Evolutionary conservation across 2,329 filamentous ascomycete species (phyloP), one percentile per base, ranked within the genome.

Genomic region (Penicillium sp.): DNA sequence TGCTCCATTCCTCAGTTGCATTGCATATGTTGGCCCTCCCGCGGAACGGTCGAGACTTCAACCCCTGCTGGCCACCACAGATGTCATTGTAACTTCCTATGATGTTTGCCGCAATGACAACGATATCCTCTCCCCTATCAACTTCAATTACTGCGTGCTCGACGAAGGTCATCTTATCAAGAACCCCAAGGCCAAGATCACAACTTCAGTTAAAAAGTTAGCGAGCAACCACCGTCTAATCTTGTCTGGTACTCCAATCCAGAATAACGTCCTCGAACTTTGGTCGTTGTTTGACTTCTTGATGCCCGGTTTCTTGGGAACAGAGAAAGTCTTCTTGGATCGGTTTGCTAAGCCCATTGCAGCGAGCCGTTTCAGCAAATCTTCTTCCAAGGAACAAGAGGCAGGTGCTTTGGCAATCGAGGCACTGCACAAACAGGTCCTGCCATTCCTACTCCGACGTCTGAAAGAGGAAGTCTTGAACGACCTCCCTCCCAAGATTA

Each of bases 221-320:
- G 78, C 86, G 7, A 96, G 92, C 72, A 97, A 99, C 67, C 96
- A 99, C 72, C 89, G 94, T 21, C 83, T 99, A 49, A 99, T 99
- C 65, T 84, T 99, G 5, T 99, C 94, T 0, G 94, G 94, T 41
- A 99, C 94, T 1, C 94, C 94, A 0, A 97, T 97, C 64, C 93
- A 97, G 74, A 97, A 97, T 75, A 97, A 97, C 65, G 93, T 99
- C 2, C 78, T 99, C 49, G 93, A 99, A 73, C 81, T 99, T 4
- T 99, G 93, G 93, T 97, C 93, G 0, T 82, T 99, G 5, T 99
- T 99, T 71, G 94, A 99, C 77, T 99, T 99, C 78, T 81, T 99
- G 60, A 99, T 99, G 94, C 94, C 96, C 3, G 96, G 94, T 2
- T 99, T 99, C 80, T 82, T 99, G 8, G 94, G 94, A 33, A 91